A percentile compares a stretch with the other conserved stretches of the same genome.
phyloP scores from a whole-genome alignment of 345 rosid genomes.

The Barbarea vulgaris region DNA sequence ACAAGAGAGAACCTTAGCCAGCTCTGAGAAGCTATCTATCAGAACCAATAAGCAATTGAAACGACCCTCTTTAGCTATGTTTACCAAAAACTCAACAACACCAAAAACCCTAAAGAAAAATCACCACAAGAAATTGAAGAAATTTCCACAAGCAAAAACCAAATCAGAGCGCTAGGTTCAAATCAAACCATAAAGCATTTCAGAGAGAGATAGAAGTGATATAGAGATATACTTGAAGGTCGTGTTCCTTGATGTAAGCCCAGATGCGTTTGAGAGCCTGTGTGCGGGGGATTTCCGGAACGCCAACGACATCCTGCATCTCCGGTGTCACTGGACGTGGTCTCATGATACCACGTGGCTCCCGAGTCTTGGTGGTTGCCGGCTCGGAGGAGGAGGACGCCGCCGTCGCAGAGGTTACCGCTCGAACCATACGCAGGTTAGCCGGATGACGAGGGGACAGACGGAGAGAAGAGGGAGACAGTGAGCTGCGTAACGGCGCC shows the following conservation, averaged over 20 bases:
- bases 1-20: constrained; percentile 25
- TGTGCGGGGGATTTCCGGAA: constrained; percentile 82
- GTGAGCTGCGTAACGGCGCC: constrained; percentile 36
- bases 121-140: neutral
- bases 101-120: neutral
- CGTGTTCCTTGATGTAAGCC: constrained; percentile 85
- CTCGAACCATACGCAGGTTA: constrained; percentile 43
- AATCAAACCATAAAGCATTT: neutral
- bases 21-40: neutral
- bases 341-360: constrained; percentile 81
- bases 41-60: neutral
- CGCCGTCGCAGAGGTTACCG: constrained; percentile 55
- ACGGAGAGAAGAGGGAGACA: constrained; percentile 25
- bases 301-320: constrained; percentile 87
- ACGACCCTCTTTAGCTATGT: neutral
- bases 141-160: neutral
- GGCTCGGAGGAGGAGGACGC: constrained; percentile 60
- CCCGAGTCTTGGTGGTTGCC: constrained; percentile 48
- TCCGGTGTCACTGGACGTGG: constrained; percentile 86
- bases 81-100: neutral
- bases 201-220: neutral
- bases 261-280: constrained; percentile 85
- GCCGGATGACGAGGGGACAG: constrained; percentile 15
- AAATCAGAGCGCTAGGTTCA: too few species aligned
- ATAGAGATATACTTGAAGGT: constrained; percentile 69